phyloP scores from a whole-genome alignment of 257 asterid species.

The Nemophila menziesii region DNA sequence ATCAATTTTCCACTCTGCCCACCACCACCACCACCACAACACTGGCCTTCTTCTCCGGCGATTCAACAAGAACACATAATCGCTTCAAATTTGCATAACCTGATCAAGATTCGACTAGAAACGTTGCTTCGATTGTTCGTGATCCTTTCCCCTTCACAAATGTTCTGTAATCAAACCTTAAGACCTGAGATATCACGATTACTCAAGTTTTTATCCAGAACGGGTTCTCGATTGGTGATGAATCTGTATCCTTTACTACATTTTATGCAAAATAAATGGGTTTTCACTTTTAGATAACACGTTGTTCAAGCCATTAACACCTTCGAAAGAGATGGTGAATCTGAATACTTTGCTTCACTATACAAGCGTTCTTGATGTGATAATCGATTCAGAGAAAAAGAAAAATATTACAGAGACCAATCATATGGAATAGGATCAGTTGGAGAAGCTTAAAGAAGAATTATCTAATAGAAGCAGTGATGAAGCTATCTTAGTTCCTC shows the following conservation, averaged over 20 bases:
- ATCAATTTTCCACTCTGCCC: too few relatives aligned
- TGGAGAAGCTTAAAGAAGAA: too few relatives aligned
- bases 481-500: too few relatives aligned
- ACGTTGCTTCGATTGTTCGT: conserved; percentile 59
- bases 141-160: conserved; percentile 96
- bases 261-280: conserved; percentile 93
- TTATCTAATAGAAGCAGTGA: too few relatives aligned
- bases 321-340: conserved; percentile 92
- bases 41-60: too few relatives aligned
- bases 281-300: conserved; percentile 79
- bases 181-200: conserved; percentile 47
- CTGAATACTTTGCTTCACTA: conserved; percentile 86
- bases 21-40: too few relatives aligned
- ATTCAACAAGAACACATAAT: too few relatives aligned
- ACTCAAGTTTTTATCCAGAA: conserved; percentile 58
- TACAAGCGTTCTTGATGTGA: conserved; percentile 83
- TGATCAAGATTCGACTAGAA: conserved; percentile 78
- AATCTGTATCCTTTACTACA: conserved; percentile 91
- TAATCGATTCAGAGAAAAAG: conserved; percentile 95
- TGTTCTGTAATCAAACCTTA: conserved; percentile 75
- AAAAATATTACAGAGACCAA: too few relatives aligned
- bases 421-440: too few relatives aligned
- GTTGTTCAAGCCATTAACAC: conserved; percentile 86
- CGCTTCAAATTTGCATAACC: conserved; percentile 71
- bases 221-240: conserved; percentile 96